Base-by-base conservation (phyloP, 176 grass and related monocot species). In the Aechmea fasciata region DNA sequence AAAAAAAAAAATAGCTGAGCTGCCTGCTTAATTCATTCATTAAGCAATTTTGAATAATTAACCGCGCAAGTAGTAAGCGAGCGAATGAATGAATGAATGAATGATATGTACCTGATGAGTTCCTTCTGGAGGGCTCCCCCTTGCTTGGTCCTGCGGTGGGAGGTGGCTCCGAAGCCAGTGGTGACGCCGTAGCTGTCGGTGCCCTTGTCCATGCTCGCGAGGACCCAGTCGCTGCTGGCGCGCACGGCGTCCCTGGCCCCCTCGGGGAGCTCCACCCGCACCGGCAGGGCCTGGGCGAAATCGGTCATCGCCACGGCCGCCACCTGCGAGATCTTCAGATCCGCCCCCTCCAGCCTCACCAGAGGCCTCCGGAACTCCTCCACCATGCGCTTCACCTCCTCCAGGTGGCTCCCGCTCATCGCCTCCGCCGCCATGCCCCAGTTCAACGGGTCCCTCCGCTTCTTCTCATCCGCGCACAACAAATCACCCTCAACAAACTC, bases 181-280 rank as follows among this genome's bases (percentile, higher is more conserved):
- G 85, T 93, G 74, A 93, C 85, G 13, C 90, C 90, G 75, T 93
- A 93, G 74, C 83, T 85, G 51, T 93, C 90, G 64, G 80, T 82
- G 66, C 90, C 90, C 69, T 77, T 75, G 48, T 65, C 71, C 80
- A 93, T 67, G 82, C 90, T 88, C 19, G 73, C 69, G 70, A 93
- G 63, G 68, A 93, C 82, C 90, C 90, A 93, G 50, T 81, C 80
- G 76, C 82, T 92, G 77, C 89, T 92, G 66, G 89, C 89, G 41
- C 59, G 81, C 63, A 92, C 90, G 48, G 85, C 73, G 11, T 78
- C 83, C n/a, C 85, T 84, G 0, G 85, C 83, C 20, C 79, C 74
- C 74, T 93, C 90, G 19, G 73, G 70, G 1, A 93, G 77, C 77
- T 86, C 85, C 53, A 93, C 90, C 51, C 52, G 76, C 10, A 83